Base-by-base conservation (phyloP, 345 rosid genomes). In the Eucalyptus polybractea region DNA sequence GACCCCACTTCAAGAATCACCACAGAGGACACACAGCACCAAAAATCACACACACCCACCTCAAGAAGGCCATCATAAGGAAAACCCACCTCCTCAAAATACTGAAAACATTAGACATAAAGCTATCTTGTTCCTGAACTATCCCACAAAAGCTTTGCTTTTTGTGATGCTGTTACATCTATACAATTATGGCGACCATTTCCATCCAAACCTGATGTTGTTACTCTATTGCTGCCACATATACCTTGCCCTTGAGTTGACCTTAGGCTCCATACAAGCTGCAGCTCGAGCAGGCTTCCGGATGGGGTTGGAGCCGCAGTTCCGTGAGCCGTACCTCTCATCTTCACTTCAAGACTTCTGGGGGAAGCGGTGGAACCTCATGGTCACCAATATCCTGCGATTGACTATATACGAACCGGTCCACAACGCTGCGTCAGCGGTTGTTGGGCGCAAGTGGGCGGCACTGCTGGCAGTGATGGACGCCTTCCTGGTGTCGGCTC, bases 321-420 rank as follows among this genome's bases (percentile, higher is more conserved):
- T 92, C 89, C 62, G 88, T 31, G 90, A 89, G 88, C 92, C 93
- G 8, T 90, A 91, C 91, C 87, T 89, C 10, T 67, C 93, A 44
- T 87, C 90, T 54, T 92, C 93, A 3, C 88, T 92, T 13, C 93
- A 92, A 27, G 92, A 92, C 76, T 92, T 91, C 40, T 92, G 92
- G 93, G 91, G 93, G 15, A 88, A 88, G 19, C 88, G 93, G 49
- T 91, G 93, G 92, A 92, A 90, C 88, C 49, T 92, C 49, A 88
- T 90, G 92, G 92, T 91, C 60, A 90, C 92, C 33, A 83, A 89
- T 33, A 90, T 89, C 60, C 91, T 91, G 50, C 91, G 90, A 12
- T 91, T 91, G 29, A 58, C 92, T 9, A 87, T 90, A 7, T 92
- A 91, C 89, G 86, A 81, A 9, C 92, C 92, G n/a, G 88, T 92